Evolutionary conservation across 1,284 basidiomycete genomes (phyloP).

Genomic region (Vanrija sp.): DNA sequence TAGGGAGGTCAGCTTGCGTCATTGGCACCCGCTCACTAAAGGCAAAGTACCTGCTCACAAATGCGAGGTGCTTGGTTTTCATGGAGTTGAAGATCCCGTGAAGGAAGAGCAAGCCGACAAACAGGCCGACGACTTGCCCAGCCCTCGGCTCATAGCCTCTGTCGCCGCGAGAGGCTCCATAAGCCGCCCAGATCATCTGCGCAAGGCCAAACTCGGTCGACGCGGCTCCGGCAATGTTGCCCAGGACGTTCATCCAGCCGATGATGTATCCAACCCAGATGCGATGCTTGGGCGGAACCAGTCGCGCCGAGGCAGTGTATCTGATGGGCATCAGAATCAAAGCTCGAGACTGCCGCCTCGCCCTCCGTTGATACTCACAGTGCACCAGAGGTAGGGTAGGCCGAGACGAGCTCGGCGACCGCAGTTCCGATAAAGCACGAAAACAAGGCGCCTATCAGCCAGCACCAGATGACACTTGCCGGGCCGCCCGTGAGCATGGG

Average conservation of each 20-base stretch:
- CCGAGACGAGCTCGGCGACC: slow-evolving; percentile 40
- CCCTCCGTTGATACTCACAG: slow-evolving; percentile 18
- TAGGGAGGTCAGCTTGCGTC: background rate
- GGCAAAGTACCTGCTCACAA: slow-evolving; percentile 73
- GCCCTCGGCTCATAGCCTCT: slow-evolving; percentile 40
- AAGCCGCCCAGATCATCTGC: slow-evolving; percentile 69
- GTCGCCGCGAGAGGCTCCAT: slow-evolving; percentile 32
- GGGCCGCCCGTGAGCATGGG: slow-evolving; percentile 33
- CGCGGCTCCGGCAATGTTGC: slow-evolving; percentile 50
- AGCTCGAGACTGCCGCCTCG: no score
- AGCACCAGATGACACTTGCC: slow-evolving; percentile 41
- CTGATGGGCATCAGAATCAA: background rate
- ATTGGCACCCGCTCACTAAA: slow-evolving; percentile 51
- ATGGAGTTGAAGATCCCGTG: slow-evolving; percentile 69
- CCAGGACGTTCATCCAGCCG: slow-evolving; percentile 82
- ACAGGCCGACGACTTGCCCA: slow-evolving; percentile 70
- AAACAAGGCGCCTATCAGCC: slow-evolving; percentile 37
- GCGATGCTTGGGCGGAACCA: slow-evolving; percentile 1
- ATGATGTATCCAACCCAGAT: slow-evolving; percentile 57
- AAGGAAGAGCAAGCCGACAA: slow-evolving; percentile 64
- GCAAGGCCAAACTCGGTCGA: slow-evolving; percentile 75
- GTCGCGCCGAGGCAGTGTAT: slow-evolving; percentile 1
- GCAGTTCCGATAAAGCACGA: slow-evolving; percentile 35
- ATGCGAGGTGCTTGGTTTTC: slow-evolving; percentile 72
- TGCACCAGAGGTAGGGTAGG: slow-evolving; percentile 44